A percentile compares a stretch with the other conserved stretches of the same genome.
Conservation (phyloP, 768 basidiomycete genomes). For the Boletus vinaceobasis region DNA sequence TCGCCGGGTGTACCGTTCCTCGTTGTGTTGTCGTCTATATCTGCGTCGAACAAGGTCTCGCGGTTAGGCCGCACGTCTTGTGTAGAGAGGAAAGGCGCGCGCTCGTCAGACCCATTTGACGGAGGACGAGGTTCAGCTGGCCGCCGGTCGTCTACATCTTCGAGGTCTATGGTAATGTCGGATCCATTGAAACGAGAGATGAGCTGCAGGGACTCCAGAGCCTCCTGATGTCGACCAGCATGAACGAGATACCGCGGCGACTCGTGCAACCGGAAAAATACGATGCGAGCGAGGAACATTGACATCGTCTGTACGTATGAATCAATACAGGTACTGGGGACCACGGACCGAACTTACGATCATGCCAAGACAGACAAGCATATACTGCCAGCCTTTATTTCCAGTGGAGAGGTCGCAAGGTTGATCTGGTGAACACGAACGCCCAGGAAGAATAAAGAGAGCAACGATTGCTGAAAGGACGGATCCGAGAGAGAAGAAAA, state of each 20-base stretch:
- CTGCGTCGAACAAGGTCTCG: background rate
- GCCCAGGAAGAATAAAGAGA: slow-evolving; percentile 71
- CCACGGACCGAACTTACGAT: slow-evolving; percentile 59
- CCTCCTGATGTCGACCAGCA: slow-evolving; percentile 80
- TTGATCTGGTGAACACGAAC: slow-evolving; percentile 53
- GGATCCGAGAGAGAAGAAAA: slow-evolving; percentile 95
- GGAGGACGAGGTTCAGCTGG: slow-evolving; percentile 20
- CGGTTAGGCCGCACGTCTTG: slow-evolving; percentile 10
- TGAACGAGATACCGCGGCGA: slow-evolving; percentile 92
- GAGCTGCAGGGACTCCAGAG: slow-evolving; percentile 74
- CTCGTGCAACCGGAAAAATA: slow-evolving; percentile 91
- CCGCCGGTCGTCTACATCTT: slow-evolving; percentile 60
- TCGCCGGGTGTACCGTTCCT: slow-evolving; percentile 4
- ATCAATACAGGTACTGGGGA: background rate
- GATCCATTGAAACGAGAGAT: slow-evolving; percentile 88
- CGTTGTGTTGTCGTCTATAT: slow-evolving; percentile 14
- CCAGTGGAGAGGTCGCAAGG: slow-evolving; percentile 63
- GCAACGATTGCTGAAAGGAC: slow-evolving; percentile 82
- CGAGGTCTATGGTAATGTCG: slow-evolving; percentile 58
- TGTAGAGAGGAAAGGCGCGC: slow-evolving; percentile 27
- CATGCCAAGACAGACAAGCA: slow-evolving; percentile 72
- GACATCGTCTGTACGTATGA: slow-evolving; percentile 59
- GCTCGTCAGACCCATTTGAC: slow-evolving; percentile 20
- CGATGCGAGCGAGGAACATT: slow-evolving; percentile 85
- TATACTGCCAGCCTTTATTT: slow-evolving; percentile 88